phyloP scores from a whole-genome alignment of 768 basidiomycete species.

The Boletales sp. region DNA sequence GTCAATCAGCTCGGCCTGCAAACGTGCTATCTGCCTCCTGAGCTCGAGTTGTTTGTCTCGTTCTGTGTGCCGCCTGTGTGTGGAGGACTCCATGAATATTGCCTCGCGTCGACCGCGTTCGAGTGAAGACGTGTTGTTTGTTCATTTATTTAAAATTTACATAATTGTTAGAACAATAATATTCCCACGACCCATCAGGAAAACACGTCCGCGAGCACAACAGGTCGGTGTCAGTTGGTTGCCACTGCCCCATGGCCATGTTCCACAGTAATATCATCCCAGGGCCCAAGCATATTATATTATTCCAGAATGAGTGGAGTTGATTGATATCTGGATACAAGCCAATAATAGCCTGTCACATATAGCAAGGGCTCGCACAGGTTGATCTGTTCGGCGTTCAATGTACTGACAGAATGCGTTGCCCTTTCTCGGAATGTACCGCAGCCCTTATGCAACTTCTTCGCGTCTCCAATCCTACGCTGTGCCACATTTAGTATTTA shows the following conservation, averaged over 20 bases:
- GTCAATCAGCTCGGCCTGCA: slow-evolving; percentile 53
- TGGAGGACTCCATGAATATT: slow-evolving; percentile 52
- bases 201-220: not conserved
- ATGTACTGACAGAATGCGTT: slow-evolving; percentile 1
- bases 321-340: not conserved
- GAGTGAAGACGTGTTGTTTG: slow-evolving; percentile 19
- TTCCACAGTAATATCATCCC: slow-evolving; percentile 4
- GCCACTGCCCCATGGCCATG: slow-evolving; percentile 4
- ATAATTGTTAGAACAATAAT: slow-evolving; percentile 10
- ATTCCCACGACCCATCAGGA: slow-evolving; percentile 10
- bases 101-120: slow-evolving; percentile 16
- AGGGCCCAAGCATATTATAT: not conserved
- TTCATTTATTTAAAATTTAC: slow-evolving; percentile 14
- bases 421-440: slow-evolving; percentile 32
- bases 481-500: slow-evolving; percentile 28
- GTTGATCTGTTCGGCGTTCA: slow-evolving; percentile 6
- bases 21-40: slow-evolving; percentile 47
- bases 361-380: slow-evolving; percentile 10
- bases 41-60: slow-evolving; percentile 46
- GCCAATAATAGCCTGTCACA: slow-evolving; percentile 9
- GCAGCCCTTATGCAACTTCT: slow-evolving; percentile 23
- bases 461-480: slow-evolving; percentile 16
- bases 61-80: slow-evolving; percentile 38
- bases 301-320: not conserved
- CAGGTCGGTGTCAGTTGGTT: slow-evolving; percentile 10